These are phyloP conservation scores for Gleditsia sinensis DNA, from an alignment of 306 rosid genomes.

Conservation along the genomic window DNA sequence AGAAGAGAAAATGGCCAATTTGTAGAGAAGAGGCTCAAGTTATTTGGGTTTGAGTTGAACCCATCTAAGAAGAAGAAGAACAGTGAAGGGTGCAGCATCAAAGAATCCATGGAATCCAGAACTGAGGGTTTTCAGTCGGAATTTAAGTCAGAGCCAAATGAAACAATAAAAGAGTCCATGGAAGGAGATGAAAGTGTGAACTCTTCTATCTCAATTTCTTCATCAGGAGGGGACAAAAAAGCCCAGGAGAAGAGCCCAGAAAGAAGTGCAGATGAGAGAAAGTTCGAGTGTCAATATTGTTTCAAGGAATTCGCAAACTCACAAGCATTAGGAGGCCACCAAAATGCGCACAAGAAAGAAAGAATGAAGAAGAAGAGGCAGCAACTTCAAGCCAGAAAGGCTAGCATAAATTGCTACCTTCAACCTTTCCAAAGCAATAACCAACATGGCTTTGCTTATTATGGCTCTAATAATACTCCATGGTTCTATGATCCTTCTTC, in stretches of 20 bases:
- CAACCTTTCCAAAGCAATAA: constrained; percentile 61
- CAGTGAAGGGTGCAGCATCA: constrained; percentile 18
- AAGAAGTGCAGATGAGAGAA: constrained; percentile 39
- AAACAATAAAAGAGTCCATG: background rate
- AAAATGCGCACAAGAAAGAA: constrained; percentile 97
- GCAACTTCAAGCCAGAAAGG: constrained; percentile 86
- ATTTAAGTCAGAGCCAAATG: too few relatives aligned
- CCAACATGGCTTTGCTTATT: constrained; percentile 38
- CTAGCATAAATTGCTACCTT: constrained; percentile 69
- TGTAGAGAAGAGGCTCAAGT: constrained; percentile 71
- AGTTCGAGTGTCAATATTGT: constrained; percentile 90
- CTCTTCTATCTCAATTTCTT: constrained; percentile 67
- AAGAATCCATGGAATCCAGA: constrained; percentile 49
- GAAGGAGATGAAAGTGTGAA: constrained; percentile 81
- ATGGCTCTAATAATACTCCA: constrained; percentile 37
- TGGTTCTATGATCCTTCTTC: constrained; percentile 75
- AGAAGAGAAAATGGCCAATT: constrained; percentile 42
- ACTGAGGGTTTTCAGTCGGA: too few relatives aligned
- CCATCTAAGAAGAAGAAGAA: constrained; percentile 37
- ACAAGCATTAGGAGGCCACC: constrained; percentile 96
- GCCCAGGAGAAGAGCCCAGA: constrained; percentile 36
- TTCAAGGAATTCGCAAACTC: constrained; percentile 87
- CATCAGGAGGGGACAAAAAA: constrained; percentile 41
- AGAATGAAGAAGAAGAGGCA: constrained; percentile 91
- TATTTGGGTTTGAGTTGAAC: constrained; percentile 85